Conservation (phyloP, 2,329 filamentous ascomycete genomes). For the Lasiodiplodia hormozganensis region DNA sequence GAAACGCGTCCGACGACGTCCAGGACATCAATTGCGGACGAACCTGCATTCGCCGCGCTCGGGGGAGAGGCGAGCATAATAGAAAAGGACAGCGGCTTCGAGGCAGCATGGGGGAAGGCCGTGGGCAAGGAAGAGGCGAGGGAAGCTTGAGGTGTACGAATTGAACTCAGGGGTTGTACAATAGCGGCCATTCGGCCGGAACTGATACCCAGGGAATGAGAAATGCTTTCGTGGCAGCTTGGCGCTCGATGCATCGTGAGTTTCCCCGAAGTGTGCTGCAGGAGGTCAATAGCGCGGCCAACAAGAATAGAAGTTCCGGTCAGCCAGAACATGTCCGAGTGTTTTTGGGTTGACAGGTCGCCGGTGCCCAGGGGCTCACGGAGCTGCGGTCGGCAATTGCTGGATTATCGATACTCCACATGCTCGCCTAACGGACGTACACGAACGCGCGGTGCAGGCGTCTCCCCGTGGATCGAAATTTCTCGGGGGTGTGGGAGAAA, state of each 20-base stretch:
- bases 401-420: constrained; percentile 25
- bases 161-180: constrained; percentile 17
- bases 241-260: background rate
- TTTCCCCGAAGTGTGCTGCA: background rate
- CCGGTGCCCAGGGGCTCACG: constrained; percentile 1
- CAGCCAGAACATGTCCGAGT: constrained; percentile 2
- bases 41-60: constrained; percentile 23
- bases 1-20: constrained; percentile 33
- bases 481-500: background rate
- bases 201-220: constrained; percentile 22
- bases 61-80: constrained; percentile 35
- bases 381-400: constrained; percentile 7
- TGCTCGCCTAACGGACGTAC: constrained; percentile 9
- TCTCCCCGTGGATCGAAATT: constrained; percentile 20
- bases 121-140: constrained; percentile 52
- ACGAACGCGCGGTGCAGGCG: background rate
- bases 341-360: background rate
- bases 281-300: background rate
- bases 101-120: constrained; percentile 75
- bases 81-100: constrained; percentile 61
- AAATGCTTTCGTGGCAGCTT: constrained; percentile 18
- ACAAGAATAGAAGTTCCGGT: constrained; percentile 4
- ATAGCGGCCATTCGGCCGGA: constrained; percentile 7
- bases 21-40: constrained; percentile 21
- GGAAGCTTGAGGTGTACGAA: constrained; percentile 20